Evolutionary conservation across 129 eudicot species (phyloP).

Genomic region (Artemisia tridentata): DNA sequence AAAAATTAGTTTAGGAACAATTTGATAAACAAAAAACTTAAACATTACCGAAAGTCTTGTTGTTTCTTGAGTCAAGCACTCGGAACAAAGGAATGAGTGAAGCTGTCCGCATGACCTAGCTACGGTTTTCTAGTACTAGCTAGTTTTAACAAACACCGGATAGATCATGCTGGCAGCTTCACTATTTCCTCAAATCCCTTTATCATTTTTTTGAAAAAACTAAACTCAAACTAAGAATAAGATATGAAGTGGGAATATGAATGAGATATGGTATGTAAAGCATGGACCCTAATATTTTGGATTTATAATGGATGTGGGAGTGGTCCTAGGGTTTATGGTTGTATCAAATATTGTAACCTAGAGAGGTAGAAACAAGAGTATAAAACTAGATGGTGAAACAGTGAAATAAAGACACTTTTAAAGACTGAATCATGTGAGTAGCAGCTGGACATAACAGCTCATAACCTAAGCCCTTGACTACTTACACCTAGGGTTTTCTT

Average conservation of each 20-base stretch:
- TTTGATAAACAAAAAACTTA: not conserved
- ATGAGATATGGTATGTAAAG: not conserved
- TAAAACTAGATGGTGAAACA: slow-evolving; percentile 28
- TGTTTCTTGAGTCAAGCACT: not conserved
- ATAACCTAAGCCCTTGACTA: slow-evolving; percentile 27
- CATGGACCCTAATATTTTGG: slow-evolving; percentile 17
- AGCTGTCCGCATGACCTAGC: slow-evolving; percentile 45
- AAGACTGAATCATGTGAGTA: slow-evolving; percentile 40
- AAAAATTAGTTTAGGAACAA: not conserved
- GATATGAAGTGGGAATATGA: not conserved
- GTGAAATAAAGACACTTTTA: slow-evolving; percentile 31
- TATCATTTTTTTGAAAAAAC: no score
- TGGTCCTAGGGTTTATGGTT: slow-evolving; percentile 19
- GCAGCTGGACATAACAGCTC: slow-evolving; percentile 32
- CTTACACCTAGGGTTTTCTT: slow-evolving; percentile 28
- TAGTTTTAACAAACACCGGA: not conserved
- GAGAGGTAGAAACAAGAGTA: slow-evolving; percentile 33
- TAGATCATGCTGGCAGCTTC: slow-evolving; percentile 52
- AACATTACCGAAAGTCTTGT: slow-evolving; percentile 2
- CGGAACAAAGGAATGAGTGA: slow-evolving; percentile 34
- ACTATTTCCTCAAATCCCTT: slow-evolving; percentile 30
- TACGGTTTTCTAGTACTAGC: slow-evolving; percentile 1
- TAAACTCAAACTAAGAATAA: no score
- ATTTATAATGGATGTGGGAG: slow-evolving; percentile 20
- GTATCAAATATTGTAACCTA: slow-evolving; percentile 32